phyloP scores from a whole-genome alignment of 2,329 filamentous ascomycete genomes.

The Sporothrix brunneoviolacea region DNA sequence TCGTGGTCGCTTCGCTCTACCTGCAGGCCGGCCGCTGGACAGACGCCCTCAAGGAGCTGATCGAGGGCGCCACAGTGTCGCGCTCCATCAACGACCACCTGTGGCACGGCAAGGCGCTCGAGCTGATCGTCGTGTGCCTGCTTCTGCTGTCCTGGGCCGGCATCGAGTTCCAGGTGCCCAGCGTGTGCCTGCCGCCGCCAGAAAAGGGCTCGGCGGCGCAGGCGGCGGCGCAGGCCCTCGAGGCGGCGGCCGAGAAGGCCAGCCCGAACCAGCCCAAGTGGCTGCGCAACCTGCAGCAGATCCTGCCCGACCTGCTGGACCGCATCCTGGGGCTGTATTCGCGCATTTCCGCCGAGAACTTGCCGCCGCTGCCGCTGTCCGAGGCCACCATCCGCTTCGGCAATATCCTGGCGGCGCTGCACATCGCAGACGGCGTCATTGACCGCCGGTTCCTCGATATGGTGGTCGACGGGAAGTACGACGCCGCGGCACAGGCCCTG shows the following conservation, averaged over 20 bases:
- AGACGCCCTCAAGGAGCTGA: slow-evolving; percentile 77
- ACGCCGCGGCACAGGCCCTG: slow-evolving; percentile 33
- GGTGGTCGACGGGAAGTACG: slow-evolving; percentile 56
- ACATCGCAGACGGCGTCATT: slow-evolving; percentile 58
- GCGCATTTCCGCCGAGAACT: slow-evolving; percentile 60
- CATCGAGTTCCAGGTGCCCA: slow-evolving; percentile 72
- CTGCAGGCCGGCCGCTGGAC: slow-evolving; percentile 85
- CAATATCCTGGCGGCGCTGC: slow-evolving; percentile 61
- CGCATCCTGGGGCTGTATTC: slow-evolving; percentile 69
- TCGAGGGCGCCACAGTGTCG: slow-evolving; percentile 70
- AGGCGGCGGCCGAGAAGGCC: slow-evolving; percentile 32
- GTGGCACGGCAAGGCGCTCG: slow-evolving; percentile 96
- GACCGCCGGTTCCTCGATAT: slow-evolving; percentile 55
- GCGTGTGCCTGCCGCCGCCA: slow-evolving; percentile 45
- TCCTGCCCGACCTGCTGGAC: slow-evolving; percentile 68
- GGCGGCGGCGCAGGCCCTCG: slow-evolving; percentile 24
- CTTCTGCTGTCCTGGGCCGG: slow-evolving; percentile 78
- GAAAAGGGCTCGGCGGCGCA: slow-evolving; percentile 34
- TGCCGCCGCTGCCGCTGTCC: slow-evolving; percentile 64
- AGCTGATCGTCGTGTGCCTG: slow-evolving; percentile 76
- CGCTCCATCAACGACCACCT: slow-evolving; percentile 80
- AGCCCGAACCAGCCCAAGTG: slow-evolving; percentile 44
- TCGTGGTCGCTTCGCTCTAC: slow-evolving; percentile 79
- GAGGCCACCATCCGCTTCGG: slow-evolving; percentile 69
- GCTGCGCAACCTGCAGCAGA: slow-evolving; percentile 46